Evolutionary conservation across 2,329 filamentous ascomycete genomes (phyloP), one percentile per base, ranked within the genome.

Genomic region (Aspergillus sp.): DNA sequence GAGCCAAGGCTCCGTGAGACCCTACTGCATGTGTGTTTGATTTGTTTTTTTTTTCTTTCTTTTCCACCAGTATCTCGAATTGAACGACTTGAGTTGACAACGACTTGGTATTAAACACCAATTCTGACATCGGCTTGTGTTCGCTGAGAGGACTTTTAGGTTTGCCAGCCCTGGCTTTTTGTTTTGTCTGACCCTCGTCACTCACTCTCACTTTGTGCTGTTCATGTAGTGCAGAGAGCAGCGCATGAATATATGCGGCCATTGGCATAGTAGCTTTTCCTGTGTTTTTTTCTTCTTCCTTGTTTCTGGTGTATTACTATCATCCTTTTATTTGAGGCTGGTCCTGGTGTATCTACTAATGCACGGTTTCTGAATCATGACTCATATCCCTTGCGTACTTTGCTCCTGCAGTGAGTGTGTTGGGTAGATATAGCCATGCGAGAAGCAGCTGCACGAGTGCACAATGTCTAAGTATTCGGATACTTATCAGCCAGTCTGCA

Each of bases 1-100:
- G 48, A 48, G 53, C 53, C 30, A 50, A 61, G 59, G 50, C 54
- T 47, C 38, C 47, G 49, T 48, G 13, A 54, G n/a, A 55, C 36
- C 30, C 39, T 47, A 6, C 10, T 32, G 39, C 25, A 15, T 55
- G 36, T 44, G 13, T 17, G 17, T 54, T 41, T 25, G 41, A 7
- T 6, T 41, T 42, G 19, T 52, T 36, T 19, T 19, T 19, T 19
- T 39, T 15, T 19, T 53, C 10, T n/a, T 30, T 41, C n/a, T 53
- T 23, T 19, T 36, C 19, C 39, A 32, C 30, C 39, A 36, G 10
- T 41, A 41, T 13, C 51, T 53, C 36, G 51, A 53, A 53, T 53
- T n/a, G 36, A 39, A 53, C 25, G 38, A 36, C n/a, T 32, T 27
- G 19, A 41, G 5, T 42, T 25, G 23, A 17, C n/a, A 38, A 36